Conservation (phyloP, 139 green algal genomes). For the Yamagishiella unicocca region DNA sequence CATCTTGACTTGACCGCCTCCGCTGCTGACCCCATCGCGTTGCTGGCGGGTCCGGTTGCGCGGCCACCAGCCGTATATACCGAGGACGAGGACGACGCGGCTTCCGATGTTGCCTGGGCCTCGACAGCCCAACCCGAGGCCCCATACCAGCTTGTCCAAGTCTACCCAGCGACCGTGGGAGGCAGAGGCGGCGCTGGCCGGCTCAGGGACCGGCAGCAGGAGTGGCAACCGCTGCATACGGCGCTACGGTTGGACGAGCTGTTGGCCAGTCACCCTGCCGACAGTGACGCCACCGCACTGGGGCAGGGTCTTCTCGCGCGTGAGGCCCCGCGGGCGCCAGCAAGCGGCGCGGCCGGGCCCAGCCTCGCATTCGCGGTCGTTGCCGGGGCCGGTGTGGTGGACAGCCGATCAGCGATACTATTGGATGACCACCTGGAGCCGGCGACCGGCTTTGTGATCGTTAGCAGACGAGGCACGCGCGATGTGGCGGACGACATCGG, state of each 20-base stretch:
- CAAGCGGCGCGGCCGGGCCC: too few species aligned
- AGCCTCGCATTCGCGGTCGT: too few species aligned
- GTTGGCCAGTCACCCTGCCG: not conserved
- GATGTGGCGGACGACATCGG: not conserved
- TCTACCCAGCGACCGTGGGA: not conserved
- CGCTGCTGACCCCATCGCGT: too few species aligned
- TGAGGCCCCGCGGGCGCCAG: too few species aligned
- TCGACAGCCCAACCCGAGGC: not conserved
- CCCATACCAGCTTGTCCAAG: not conserved
- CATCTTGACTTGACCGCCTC: too few species aligned
- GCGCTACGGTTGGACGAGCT: conserved; percentile 6
- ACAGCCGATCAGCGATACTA: too few species aligned
- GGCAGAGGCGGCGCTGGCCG: not conserved
- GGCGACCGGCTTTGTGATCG: conserved; percentile 38
- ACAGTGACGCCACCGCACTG: not conserved
- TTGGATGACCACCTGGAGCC: not conserved
- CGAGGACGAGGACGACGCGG: not conserved
- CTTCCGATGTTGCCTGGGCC: not conserved
- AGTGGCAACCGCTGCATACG: conserved; percentile 32
- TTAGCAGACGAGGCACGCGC: conserved; percentile 2
- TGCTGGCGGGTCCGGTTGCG: too few species aligned
- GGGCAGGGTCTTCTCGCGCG: too few species aligned
- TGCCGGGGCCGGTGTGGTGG: too few species aligned
- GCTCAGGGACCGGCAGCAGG: not conserved
- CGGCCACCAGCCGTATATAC: not conserved